Conservation (phyloP, 306 rosid species). For the Hippophae tibetana region DNA sequence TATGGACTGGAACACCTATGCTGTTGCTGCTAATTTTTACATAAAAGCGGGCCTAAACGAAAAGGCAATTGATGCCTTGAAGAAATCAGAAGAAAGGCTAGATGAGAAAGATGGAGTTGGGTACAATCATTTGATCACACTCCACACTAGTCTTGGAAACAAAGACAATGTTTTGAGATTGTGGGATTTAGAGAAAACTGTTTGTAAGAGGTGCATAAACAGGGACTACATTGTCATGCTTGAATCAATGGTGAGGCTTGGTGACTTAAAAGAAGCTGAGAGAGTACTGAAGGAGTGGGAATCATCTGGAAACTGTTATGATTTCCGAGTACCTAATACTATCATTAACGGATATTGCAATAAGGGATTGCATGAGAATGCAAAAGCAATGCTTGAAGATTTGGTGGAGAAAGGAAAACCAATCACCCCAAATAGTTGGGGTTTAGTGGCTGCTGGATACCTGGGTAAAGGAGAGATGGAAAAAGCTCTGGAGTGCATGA, state of each 20-base stretch:
- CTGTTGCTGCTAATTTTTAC: constrained; percentile 59
- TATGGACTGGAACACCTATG: constrained; percentile 83
- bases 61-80: constrained; percentile 51
- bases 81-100: constrained; percentile 57
- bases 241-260: constrained; percentile 58
- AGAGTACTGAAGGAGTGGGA: constrained; percentile 63
- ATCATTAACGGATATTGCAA: constrained; percentile 41
- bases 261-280: constrained; percentile 65
- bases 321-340: constrained; percentile 47
- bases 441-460: constrained; percentile 44
- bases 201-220: constrained; percentile 62
- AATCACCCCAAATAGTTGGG: constrained; percentile 54
- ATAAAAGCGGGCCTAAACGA: constrained; percentile 35
- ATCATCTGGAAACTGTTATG: constrained; percentile 61
- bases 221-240: constrained; percentile 52
- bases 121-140: constrained; percentile 66
- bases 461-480: constrained; percentile 39
- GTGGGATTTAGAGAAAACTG: constrained; percentile 58
- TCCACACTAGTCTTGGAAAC: constrained; percentile 38
- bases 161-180: constrained; percentile 66
- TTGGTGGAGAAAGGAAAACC: constrained; percentile 41
- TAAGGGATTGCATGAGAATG: constrained; percentile 48
- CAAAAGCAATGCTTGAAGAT: constrained; percentile 53
- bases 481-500: constrained; percentile 49
- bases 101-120: constrained; percentile 52